phyloP scores from a whole-genome alignment of 164 flowering plant species.

The Stephania yunnanensis region DNA sequence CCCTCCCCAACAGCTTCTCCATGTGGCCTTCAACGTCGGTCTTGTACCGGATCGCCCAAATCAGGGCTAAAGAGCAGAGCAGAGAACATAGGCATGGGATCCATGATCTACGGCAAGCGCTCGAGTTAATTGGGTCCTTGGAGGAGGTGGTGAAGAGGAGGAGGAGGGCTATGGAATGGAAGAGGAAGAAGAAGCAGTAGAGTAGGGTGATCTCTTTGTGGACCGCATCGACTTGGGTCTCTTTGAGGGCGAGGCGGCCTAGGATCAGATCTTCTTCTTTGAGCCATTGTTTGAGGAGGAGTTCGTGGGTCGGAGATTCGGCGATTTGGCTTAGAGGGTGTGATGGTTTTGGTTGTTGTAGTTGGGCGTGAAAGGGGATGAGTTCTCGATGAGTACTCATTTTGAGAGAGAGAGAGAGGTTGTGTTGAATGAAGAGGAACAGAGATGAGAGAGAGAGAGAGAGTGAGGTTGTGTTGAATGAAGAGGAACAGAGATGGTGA shows the following conservation, averaged over 20 bases:
- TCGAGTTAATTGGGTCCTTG: not conserved
- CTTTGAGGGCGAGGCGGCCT: constrained; percentile 63
- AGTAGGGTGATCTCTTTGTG: constrained; percentile 75
- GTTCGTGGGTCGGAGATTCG: constrained; percentile 83
- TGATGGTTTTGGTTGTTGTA: constrained; percentile 14
- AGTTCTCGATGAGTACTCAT: constrained; percentile 14
- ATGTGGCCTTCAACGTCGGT: constrained; percentile 59
- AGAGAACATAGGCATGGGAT: constrained; percentile 72
- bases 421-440: not conserved
- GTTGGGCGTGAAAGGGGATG: constrained; percentile 12
- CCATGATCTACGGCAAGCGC: constrained; percentile 64
- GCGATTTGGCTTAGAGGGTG: constrained; percentile 93
- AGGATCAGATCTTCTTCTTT: constrained; percentile 68
- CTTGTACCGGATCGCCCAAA: constrained; percentile 89
- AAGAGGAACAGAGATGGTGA: not conserved
- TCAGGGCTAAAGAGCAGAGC: constrained; percentile 61
- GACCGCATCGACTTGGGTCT: constrained; percentile 68
- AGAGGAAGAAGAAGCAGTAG: constrained; percentile 83
- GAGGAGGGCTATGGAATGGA: constrained; percentile 59
- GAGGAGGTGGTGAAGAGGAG: constrained; percentile 53
- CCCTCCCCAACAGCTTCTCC: constrained; percentile 80
- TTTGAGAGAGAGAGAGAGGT: not conserved
- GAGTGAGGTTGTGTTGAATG: not conserved
- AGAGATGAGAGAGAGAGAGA: not conserved
- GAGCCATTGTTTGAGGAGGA: constrained; percentile 58